Evolutionary conservation across 257 asterid genomes (phyloP).

Genomic region (Fraxinus excelsior): DNA sequence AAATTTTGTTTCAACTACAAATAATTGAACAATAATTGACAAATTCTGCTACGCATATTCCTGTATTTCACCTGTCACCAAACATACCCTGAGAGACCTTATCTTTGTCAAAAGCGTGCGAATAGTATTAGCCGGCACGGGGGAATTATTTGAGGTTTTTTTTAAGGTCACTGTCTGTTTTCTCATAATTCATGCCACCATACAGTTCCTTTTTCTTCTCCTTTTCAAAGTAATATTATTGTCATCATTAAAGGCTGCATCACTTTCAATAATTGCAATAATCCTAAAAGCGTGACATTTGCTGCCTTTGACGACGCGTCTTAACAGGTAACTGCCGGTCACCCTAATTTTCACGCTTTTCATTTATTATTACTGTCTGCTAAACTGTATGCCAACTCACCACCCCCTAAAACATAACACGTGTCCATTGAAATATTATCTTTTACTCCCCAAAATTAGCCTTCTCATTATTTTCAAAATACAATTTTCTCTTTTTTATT

Average conservation of each 20-base stretch:
- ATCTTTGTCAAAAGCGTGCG: neutral
- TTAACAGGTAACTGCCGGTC: conserved; percentile 9
- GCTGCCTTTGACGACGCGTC: conserved; percentile 18
- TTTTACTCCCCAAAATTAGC: too few relatives aligned
- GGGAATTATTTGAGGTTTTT: conserved; percentile 14
- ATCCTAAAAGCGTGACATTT: conserved; percentile 41
- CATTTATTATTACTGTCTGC: neutral
- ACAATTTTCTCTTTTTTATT: too few relatives aligned
- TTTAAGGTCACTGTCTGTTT: conserved; percentile 9
- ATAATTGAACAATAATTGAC: too few relatives aligned
- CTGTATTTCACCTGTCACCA: neutral
- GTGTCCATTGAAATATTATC: too few relatives aligned
- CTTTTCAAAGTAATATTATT: neutral
- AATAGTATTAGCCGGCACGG: conserved; percentile 3
- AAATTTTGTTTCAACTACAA: too few relatives aligned
- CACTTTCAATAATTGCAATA: conserved; percentile 36
- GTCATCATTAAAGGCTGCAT: conserved; percentile 29
- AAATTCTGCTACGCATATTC: neutral
- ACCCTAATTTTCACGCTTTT: neutral
- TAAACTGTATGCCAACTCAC: too few relatives aligned
- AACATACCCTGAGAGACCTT: neutral
- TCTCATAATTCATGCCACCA: conserved; percentile 30
- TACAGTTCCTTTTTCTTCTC: conserved; percentile 7
- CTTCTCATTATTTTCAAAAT: too few relatives aligned
- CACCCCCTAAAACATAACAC: too few relatives aligned